Base-by-base conservation (phyloP, 1,284 basidiomycete genomes). In the Malassezia pachydermatis region DNA sequence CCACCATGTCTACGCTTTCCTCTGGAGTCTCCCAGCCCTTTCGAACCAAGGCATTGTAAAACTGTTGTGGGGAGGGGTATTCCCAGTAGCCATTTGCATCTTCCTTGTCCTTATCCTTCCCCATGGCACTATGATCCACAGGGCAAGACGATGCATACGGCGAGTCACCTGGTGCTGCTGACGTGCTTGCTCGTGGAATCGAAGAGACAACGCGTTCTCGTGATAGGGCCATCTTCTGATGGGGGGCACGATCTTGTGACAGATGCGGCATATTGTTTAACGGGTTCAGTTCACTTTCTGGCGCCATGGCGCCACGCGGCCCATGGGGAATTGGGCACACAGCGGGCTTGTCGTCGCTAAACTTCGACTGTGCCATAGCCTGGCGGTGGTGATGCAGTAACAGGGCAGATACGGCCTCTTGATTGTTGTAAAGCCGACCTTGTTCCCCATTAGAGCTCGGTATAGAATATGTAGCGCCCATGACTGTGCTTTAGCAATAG, bases 11-110 rank as follows among this genome's bases (percentile, higher is more conserved):
- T 33, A 98, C 81, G 71, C 88, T 84, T 67, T 96, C 88, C 73
- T 94, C 90, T 0, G 89, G 88, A 3, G 94, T 94, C 74, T 94
- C 89, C 87, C 86, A 90, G 1, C 94, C 94, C 72, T 99, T 99
- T 58, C 90, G 78, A 13, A 88, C 86, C 6, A 99, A 79, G 0
- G 94, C 94, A 71, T 96, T 96, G 74, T 98, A 92, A 72, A 98
- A 98, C 72, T 98, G 92, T 74, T 98, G 90, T 2, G 92, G 88
- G 5, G 86, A 90, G 1, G 94, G 94, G 73, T 99, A 99, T 67
- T 95, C 90, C 94, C 94, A 98, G 40, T 75, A 74, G 11, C 68
- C 69, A 14, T 71, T 14, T 13, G 23, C 25, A 16, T 22, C 32
- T 52, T 52, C 23, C n/a, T 43, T 53, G 13, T 56, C 60, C 24